These are phyloP conservation scores for Pseudogymnoascus verrucosus DNA, from an alignment of 2,329 filamentous ascomycete genomes.

Conservation along the genomic window DNA sequence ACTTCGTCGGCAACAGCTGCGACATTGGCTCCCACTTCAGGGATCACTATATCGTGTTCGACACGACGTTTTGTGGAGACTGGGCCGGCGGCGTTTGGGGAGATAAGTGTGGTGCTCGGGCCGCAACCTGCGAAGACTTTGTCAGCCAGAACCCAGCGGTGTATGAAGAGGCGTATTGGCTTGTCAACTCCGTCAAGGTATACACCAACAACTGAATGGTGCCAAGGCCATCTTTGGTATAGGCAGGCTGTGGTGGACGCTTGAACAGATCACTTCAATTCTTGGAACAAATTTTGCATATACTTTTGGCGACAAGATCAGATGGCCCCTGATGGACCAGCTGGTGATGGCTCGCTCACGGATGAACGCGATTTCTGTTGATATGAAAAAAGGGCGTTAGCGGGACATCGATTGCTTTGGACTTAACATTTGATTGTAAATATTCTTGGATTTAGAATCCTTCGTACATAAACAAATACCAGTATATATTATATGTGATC, in stretches of 20 bases:
- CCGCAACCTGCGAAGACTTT: constrained; percentile 60
- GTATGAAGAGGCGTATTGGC: constrained; percentile 70
- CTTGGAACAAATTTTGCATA: not conserved
- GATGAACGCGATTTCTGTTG: not conserved
- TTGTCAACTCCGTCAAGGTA: constrained; percentile 62
- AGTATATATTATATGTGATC: not conserved
- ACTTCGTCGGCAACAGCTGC: constrained; percentile 63
- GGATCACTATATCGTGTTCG: constrained; percentile 68
- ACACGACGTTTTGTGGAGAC: constrained; percentile 79
- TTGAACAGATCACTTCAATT: not conserved
- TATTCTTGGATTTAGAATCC: constrained; percentile 4
- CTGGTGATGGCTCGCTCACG: not conserved
- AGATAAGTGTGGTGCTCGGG: constrained; percentile 53
- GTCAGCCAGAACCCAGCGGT: constrained; percentile 62
- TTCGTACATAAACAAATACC: not conserved
- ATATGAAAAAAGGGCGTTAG: not conserved
- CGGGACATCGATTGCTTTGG: not conserved
- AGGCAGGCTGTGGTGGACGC: not conserved
- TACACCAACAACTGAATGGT: constrained; percentile 29
- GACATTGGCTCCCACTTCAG: constrained; percentile 63
- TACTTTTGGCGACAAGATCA: not conserved
- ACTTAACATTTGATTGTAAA: not conserved
- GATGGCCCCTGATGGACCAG: not conserved
- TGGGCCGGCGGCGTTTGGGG: constrained; percentile 72
- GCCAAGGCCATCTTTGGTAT: not conserved